phyloP scores from a whole-genome alignment of 768 basidiomycete genomes.

The Pluteus cervinus region DNA sequence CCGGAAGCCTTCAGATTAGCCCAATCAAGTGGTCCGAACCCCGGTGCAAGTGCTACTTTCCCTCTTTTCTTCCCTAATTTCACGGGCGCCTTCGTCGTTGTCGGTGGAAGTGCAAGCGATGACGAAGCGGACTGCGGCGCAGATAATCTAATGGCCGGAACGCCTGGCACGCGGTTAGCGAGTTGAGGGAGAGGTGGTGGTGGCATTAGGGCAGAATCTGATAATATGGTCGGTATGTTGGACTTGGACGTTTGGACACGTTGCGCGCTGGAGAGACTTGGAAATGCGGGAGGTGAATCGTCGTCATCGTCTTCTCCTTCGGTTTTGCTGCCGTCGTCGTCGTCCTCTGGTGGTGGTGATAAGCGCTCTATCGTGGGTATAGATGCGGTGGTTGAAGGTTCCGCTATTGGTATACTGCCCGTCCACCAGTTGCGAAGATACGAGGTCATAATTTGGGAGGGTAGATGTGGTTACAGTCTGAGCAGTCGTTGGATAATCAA shows the following conservation, averaged over 20 bases:
- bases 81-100: constrained; percentile 53
- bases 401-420: too few relatives aligned
- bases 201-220: constrained; percentile 48
- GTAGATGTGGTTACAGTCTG: too few relatives aligned
- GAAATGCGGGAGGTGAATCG: constrained; percentile 69
- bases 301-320: constrained; percentile 35
- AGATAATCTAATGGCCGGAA: constrained; percentile 22
- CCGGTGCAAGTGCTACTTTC: constrained; percentile 89
- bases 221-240: constrained; percentile 29
- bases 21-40: constrained; percentile 93
- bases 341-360: too few relatives aligned
- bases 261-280: constrained; percentile 66
- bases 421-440: too few relatives aligned
- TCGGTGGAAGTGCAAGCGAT: constrained; percentile 53
- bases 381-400: too few relatives aligned
- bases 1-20: constrained; percentile 82
- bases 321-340: constrained; percentile 3
- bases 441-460: too few relatives aligned
- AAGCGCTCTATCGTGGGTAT: too few relatives aligned
- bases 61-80: constrained; percentile 52
- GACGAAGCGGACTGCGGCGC: constrained; percentile 20
- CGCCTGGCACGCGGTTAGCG: constrained; percentile 33
- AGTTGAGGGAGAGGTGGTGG: constrained; percentile 41
- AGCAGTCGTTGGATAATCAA: too few relatives aligned
- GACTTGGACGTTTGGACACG: constrained; percentile 32